Base-by-base conservation (phyloP, 441 rosid species). In the Hura crepitans region DNA sequence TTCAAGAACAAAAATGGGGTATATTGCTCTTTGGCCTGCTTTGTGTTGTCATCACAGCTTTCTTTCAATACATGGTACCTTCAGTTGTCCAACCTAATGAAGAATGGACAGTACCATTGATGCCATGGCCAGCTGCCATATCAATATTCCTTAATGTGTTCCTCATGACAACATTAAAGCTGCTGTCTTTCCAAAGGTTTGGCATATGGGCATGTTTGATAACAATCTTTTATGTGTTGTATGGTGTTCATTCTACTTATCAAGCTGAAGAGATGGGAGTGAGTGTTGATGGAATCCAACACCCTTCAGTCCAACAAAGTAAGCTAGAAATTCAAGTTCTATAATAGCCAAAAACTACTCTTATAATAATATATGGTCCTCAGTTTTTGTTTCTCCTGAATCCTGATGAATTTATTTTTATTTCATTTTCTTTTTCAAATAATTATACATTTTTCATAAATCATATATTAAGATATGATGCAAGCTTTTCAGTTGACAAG, bases 71-170 rank as follows among this genome's bases (percentile, higher is more conserved):
- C 81, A 64, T 37, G 70, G 71, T 77, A 12, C 84, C 87, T 15
- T 70, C 35, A 20, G 12, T 59, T 15, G 0, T 46, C 50, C 74
- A 68, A 60, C 33, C 80, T 6, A 65, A 68, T 27, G 86, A 77
- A 49, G 65, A 46, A 62, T 93, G 96, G 98, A 77, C 88, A 1
- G 96, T 93, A 30, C 97, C 98, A 6, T 70, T 86, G 47, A 93
- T 93, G 98, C 98, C 98, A 8, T 93, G 97, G 97, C 96, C 94
- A 3, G 92, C 97, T 0, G 92, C 88, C 2, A 66, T 82, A 2
- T 90, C 97, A 0, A 82, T 87, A 71, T 86, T 87, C 82, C 88
- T 93, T 6, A 93, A 86, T 65, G 81, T 89, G 30, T 87, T 93
- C 72, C 92, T 93, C 15, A 81, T 85, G 85, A 83, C 90, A 35